These are phyloP conservation scores for Dittrichia graveolens DNA, from an alignment of 129 eudicot species.

Conservation along the genomic window DNA sequence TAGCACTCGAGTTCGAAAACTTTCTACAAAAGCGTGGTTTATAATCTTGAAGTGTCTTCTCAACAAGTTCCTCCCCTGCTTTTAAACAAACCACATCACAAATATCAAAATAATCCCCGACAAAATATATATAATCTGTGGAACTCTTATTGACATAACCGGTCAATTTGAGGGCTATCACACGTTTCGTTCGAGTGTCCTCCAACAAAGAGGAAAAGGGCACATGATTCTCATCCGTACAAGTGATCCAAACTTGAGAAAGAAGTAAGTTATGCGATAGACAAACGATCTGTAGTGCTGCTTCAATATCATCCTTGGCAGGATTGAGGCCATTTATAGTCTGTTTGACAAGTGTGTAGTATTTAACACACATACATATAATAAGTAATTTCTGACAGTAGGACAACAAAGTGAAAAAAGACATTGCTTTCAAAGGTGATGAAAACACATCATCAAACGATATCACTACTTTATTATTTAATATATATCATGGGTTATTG, in stretches of 20 bases:
- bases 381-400: background rate
- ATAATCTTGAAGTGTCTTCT: conserved; percentile 3
- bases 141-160: background rate
- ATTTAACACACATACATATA: background rate
- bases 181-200: background rate
- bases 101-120: background rate
- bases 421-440: background rate
- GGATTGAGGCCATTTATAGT: background rate
- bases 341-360: conserved; percentile 8
- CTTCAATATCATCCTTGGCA: background rate
- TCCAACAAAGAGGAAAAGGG: conserved; percentile 1
- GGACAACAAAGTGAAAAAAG: background rate
- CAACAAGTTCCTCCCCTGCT: background rate
- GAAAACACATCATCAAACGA: background rate
- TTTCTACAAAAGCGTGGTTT: background rate
- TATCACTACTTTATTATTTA: no score
- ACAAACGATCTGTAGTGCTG: background rate
- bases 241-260: conserved; percentile 8
- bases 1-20: background rate
- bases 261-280: background rate
- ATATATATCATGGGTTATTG: background rate
- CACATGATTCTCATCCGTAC: background rate
- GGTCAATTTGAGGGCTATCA: conserved; percentile 8
- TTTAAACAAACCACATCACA: background rate
- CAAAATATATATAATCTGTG: no score